Conservation (phyloP, 2,329 filamentous ascomycete genomes). For the Periconia sp. region DNA sequence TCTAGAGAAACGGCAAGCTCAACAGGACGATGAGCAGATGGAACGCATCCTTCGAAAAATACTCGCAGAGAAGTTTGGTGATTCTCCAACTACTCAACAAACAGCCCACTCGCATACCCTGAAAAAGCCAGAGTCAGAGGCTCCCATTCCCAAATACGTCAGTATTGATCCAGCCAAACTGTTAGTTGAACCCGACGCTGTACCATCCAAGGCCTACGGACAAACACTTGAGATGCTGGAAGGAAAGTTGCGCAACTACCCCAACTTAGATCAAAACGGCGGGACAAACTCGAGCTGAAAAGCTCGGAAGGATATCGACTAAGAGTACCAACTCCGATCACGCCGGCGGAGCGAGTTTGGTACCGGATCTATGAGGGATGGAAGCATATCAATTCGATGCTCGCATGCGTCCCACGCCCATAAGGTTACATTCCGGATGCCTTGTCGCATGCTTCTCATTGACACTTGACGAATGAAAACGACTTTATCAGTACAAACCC, state of each 20-base stretch:
- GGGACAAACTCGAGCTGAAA: not conserved
- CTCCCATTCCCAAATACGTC: slow-evolving; percentile 16
- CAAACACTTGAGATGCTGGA: slow-evolving; percentile 34
- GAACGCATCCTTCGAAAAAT: slow-evolving; percentile 40
- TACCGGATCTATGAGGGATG: too few species aligned
- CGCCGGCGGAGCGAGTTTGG: too few species aligned
- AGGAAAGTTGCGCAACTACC: slow-evolving; percentile 19
- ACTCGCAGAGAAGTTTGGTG: slow-evolving; percentile 32
- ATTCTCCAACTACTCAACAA: slow-evolving; percentile 10
- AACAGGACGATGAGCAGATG: slow-evolving; percentile 36
- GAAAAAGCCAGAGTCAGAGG: slow-evolving; percentile 13
- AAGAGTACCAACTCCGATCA: not conserved
- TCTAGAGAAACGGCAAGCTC: slow-evolving; percentile 29
- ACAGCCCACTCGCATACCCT: slow-evolving; percentile 13
- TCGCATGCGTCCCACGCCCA: too few species aligned
- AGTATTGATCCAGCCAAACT: slow-evolving; percentile 22
- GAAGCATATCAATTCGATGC: too few species aligned
- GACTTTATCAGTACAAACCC: too few species aligned
- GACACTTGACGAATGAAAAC: too few species aligned
- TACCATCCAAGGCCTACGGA: slow-evolving; percentile 31
- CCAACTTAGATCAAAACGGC: slow-evolving; percentile 10
- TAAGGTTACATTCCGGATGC: too few species aligned
- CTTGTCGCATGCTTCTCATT: too few species aligned
- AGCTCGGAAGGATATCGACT: not conserved
- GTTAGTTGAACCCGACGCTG: slow-evolving; percentile 27